phyloP scores from a whole-genome alignment of 2,329 filamentous ascomycete genomes.

The Aspergillus vadensis region DNA sequence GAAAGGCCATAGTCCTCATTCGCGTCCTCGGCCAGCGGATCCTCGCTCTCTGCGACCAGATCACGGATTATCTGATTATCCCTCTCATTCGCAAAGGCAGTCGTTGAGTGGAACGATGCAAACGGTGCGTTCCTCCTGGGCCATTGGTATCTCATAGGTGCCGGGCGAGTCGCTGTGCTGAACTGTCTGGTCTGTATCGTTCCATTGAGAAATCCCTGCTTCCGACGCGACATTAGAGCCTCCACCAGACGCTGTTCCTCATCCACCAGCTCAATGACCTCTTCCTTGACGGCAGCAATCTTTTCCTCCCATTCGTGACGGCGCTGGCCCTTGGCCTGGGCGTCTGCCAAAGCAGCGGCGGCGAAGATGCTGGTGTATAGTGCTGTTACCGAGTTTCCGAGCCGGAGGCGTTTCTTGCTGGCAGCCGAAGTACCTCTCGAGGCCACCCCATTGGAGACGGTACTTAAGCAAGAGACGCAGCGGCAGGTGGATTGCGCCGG shows the following conservation, averaged over 20 bases:
- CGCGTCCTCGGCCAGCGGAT: constrained; percentile 13
- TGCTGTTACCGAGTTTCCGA: constrained; percentile 47
- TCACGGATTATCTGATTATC: constrained; percentile 8
- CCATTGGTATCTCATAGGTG: constrained; percentile 16
- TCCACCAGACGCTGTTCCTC: constrained; percentile 42
- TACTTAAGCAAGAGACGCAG: constrained; percentile 45
- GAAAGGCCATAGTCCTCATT: constrained; percentile 23
- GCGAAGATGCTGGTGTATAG: constrained; percentile 49
- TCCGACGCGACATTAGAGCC: constrained; percentile 32
- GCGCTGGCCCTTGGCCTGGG: constrained; percentile 42
- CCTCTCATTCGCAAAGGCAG: neutral
- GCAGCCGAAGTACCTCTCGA: constrained; percentile 39
- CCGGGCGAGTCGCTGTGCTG: constrained; percentile 25
- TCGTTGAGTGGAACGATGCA: constrained; percentile 9
- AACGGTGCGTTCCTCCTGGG: constrained; percentile 2
- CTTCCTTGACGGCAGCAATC: constrained; percentile 46
- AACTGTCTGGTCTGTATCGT: constrained; percentile 28
- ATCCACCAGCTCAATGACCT: constrained; percentile 42
- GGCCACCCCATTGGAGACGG: constrained; percentile 37
- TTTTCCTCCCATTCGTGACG: constrained; percentile 45
- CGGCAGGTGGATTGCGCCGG: constrained; percentile 43
- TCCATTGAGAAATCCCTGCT: constrained; percentile 19
- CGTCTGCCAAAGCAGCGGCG: constrained; percentile 44
- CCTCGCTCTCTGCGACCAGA: constrained; percentile 8
- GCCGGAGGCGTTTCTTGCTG: constrained; percentile 40